These are phyloP conservation scores for Aspergillus nomiae DNA, from an alignment of 2,329 filamentous ascomycete genomes.

Conservation along the genomic window DNA sequence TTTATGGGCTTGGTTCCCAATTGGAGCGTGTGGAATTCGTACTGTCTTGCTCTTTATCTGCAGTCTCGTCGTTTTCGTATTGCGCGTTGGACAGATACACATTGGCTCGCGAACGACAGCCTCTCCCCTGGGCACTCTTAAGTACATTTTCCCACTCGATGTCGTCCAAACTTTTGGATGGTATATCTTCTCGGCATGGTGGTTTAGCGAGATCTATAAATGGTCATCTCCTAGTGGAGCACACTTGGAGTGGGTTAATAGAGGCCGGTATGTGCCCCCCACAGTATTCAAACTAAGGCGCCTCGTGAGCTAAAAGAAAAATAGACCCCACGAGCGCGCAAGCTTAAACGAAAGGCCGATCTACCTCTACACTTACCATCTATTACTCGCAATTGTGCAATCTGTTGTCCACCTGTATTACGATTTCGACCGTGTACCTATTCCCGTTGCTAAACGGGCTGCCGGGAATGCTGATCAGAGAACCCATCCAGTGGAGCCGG, in stretches of 20 bases:
- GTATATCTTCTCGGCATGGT: constrained; percentile 75
- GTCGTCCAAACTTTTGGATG: constrained; percentile 72
- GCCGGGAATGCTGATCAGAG: constrained; percentile 35
- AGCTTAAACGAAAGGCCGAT: constrained; percentile 84
- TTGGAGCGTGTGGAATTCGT: constrained; percentile 74
- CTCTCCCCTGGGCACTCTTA: constrained; percentile 67
- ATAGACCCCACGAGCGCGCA: constrained; percentile 63
- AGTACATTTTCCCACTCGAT: constrained; percentile 58
- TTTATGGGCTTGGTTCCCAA: constrained; percentile 83
- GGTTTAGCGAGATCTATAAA: constrained; percentile 80
- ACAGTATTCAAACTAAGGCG: background rate
- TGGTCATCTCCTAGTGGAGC: constrained; percentile 64
- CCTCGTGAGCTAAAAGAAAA: constrained; percentile 18
- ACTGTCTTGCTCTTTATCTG: constrained; percentile 74
- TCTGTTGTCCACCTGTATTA: constrained; percentile 68
- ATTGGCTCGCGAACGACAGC: constrained; percentile 70
- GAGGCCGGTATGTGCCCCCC: constrained; percentile 58
- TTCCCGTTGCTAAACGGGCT: constrained; percentile 46
- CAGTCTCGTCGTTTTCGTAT: constrained; percentile 75
- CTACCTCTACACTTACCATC: constrained; percentile 72
- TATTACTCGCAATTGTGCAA: constrained; percentile 70
- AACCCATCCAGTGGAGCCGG: constrained; percentile 39
- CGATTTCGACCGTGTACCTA: constrained; percentile 71
- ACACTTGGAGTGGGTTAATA: constrained; percentile 73
- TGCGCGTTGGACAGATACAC: constrained; percentile 83